These are phyloP conservation scores for Neopestalotiopsis sp. DNA, from an alignment of 2,329 filamentous ascomycete species.

Conservation along the genomic window DNA sequence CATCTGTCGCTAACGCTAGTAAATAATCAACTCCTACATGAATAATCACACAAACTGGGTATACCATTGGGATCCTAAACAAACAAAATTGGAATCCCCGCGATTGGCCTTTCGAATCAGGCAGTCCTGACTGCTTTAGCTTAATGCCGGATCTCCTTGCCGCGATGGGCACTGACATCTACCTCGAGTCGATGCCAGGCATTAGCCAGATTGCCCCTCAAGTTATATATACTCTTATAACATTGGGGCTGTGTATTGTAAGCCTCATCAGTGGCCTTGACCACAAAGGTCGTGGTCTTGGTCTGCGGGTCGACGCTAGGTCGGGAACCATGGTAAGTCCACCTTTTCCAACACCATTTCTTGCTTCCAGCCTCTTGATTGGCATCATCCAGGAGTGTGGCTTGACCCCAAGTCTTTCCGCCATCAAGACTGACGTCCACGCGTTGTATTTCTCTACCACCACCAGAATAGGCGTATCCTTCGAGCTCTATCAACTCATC, in stretches of 20 bases:
- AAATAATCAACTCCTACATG: no score
- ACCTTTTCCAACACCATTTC: constrained; percentile 69
- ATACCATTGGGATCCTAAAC: no score
- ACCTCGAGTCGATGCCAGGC: constrained; percentile 66
- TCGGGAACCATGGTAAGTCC: constrained; percentile 61
- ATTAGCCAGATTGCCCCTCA: constrained; percentile 69
- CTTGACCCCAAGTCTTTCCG: constrained; percentile 69
- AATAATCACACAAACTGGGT: no score
- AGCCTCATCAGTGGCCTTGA: constrained; percentile 70
- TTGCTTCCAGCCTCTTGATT: constrained; percentile 46
- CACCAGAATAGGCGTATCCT: constrained; percentile 73
- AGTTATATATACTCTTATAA: constrained; percentile 66
- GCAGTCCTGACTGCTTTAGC: background rate
- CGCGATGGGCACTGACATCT: constrained; percentile 16
- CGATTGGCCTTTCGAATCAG: no score
- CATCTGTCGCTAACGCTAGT: no score
- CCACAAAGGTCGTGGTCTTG: constrained; percentile 58
- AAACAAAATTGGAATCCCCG: no score
- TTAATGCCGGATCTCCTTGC: background rate
- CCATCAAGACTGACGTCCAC: constrained; percentile 71
- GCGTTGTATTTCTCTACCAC: constrained; percentile 68
- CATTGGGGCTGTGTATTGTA: constrained; percentile 72
- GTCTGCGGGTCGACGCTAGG: constrained; percentile 39
- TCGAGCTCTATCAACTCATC: constrained; percentile 43
- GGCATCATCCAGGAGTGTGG: constrained; percentile 58